Evolutionary conservation across 2,329 filamentous ascomycete genomes (phyloP).

Genomic region (Aspergillus transmontanensis): DNA sequence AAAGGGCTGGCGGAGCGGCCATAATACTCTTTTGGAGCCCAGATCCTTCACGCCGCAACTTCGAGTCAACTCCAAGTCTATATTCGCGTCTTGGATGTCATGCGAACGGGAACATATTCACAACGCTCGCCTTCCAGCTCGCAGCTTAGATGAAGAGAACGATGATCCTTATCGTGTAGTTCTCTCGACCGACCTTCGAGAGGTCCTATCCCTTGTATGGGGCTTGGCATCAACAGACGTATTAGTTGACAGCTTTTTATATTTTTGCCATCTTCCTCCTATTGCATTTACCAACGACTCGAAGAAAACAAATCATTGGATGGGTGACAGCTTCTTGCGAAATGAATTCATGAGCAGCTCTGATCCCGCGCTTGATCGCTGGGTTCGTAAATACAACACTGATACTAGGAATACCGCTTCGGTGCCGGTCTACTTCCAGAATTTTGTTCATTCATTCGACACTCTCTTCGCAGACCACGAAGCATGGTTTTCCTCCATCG

Average conservation of each 20-base stretch:
- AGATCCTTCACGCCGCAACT: constrained; percentile 27
- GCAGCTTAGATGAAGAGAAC: constrained; percentile 73
- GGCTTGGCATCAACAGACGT: constrained; percentile 39
- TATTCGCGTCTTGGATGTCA: constrained; percentile 50
- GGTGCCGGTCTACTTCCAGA: constrained; percentile 38
- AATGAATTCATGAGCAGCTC: constrained; percentile 41
- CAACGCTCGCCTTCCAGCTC: constrained; percentile 64
- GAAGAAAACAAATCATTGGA: constrained; percentile 40
- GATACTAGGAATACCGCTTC: constrained; percentile 13
- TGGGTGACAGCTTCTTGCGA: constrained; percentile 58
- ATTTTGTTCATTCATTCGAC: constrained; percentile 50
- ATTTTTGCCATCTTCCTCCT: constrained; percentile 68
- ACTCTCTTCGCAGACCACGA: constrained; percentile 53
- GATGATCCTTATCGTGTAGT: constrained; percentile 81
- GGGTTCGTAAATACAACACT: constrained; percentile 23
- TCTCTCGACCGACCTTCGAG: constrained; percentile 74
- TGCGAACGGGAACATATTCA: constrained; percentile 57
- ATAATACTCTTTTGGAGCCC: constrained; percentile 36
- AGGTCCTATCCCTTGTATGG: constrained; percentile 54
- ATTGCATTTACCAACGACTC: constrained; percentile 32
- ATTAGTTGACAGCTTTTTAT: constrained; percentile 70
- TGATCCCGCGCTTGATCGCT: constrained; percentile 26
- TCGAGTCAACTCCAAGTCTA: constrained; percentile 25
- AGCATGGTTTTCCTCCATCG: constrained; percentile 53
- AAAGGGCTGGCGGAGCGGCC: constrained; percentile 64